Conservation (phyloP, 139 green algal genomes). For the Marvania coccoides region DNA sequence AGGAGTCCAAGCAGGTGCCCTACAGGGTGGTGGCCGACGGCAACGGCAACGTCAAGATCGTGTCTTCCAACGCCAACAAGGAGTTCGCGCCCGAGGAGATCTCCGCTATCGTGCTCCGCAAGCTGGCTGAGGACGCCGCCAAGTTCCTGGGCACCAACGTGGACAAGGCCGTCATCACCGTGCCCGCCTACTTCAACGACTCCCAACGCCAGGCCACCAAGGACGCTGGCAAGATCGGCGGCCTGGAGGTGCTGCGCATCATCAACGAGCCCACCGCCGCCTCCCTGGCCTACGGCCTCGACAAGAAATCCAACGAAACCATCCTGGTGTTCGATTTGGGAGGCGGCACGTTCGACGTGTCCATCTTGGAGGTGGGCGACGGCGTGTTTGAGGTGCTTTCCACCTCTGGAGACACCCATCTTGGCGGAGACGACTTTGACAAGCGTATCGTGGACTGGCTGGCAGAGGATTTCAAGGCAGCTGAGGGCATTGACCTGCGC, state of each 20-base stretch:
- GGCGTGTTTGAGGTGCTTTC: slow-evolving; percentile 99
- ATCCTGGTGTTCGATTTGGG: slow-evolving; percentile 99
- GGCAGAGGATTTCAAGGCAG: slow-evolving; percentile 85
- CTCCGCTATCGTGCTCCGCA: slow-evolving; percentile 76
- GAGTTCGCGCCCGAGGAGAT: slow-evolving; percentile 98
- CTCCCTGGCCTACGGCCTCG: slow-evolving; percentile 95
- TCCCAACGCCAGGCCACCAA: slow-evolving; percentile 90
- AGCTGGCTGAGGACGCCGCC: slow-evolving; percentile 69
- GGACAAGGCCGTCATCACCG: slow-evolving; percentile 94
- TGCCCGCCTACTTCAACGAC: slow-evolving; percentile 99
- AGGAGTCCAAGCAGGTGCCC: slow-evolving; percentile 81
- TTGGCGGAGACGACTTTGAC: slow-evolving; percentile 99
- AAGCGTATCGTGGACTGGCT: slow-evolving; percentile 97
- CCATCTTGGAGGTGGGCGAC: slow-evolving; percentile 84
- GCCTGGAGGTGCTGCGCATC: slow-evolving; percentile 97
- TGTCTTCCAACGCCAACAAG: slow-evolving; percentile 79
- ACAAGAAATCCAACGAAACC: slow-evolving; percentile 97
- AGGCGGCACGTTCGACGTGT: slow-evolving; percentile 99
- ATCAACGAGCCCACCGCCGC: slow-evolving; percentile 99
- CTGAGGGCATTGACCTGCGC: slow-evolving; percentile 90
- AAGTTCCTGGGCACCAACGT: slow-evolving; percentile 75
- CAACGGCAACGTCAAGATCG: slow-evolving; percentile 94
- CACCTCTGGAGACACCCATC: slow-evolving; percentile 95
- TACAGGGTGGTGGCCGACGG: slow-evolving; percentile 79
- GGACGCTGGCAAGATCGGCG: slow-evolving; percentile 89